phyloP scores from a whole-genome alignment of 805 yeast genomes.

The Starmera caribaea region DNA sequence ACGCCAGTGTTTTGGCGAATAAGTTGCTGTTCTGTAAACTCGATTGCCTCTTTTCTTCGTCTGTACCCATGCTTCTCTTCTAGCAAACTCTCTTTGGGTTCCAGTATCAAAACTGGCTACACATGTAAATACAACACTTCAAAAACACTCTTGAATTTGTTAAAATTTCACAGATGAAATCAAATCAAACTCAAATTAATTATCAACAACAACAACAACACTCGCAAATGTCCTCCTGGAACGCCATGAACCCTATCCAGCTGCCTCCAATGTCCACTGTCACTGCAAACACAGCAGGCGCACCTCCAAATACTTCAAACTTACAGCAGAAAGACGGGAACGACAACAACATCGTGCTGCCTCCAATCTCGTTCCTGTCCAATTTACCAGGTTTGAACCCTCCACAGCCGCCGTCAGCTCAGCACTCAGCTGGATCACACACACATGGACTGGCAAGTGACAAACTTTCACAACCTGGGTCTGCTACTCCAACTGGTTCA shows the following conservation, averaged over 20 bases:
- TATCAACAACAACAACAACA: not conserved
- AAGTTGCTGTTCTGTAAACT: too few relatives aligned
- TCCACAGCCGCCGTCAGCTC: not conserved
- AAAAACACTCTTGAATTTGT: not conserved
- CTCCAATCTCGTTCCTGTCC: slow-evolving; percentile 29
- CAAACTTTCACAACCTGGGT: not conserved
- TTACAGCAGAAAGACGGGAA: not conserved
- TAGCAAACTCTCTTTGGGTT: too few relatives aligned
- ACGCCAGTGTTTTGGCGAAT: too few relatives aligned
- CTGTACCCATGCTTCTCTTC: too few relatives aligned
- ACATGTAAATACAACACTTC: not conserved
- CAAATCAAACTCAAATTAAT: not conserved
- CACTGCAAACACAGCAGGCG: not conserved
- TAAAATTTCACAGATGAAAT: too few relatives aligned
- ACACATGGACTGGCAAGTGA: not conserved
- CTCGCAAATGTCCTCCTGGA: not conserved
- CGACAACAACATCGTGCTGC: slow-evolving; percentile 11
- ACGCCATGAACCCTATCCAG: not conserved
- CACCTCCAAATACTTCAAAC: not conserved
- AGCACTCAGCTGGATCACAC: not conserved
- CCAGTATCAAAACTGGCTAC: too few relatives aligned
- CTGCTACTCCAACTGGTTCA: not conserved
- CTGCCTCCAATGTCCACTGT: not conserved
- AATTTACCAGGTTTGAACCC: slow-evolving; percentile 5
- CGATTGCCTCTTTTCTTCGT: too few relatives aligned